Conservation (phyloP, 257 asterid genomes). For the Nicotiana tomentosiformis region DNA sequence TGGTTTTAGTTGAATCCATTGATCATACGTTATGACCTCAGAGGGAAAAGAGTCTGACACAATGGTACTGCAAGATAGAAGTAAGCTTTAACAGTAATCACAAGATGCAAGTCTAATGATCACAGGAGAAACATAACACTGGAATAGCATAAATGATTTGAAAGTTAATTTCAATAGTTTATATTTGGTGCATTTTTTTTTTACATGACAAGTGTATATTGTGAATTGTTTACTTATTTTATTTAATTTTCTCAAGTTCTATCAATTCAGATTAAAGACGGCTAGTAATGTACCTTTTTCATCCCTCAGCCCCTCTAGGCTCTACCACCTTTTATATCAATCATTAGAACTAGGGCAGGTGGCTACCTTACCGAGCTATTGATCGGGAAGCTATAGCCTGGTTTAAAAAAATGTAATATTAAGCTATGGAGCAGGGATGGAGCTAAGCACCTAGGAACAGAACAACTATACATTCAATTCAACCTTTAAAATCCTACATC, state of each 20-base stretch:
- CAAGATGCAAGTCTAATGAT: neutral
- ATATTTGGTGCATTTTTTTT: neutral
- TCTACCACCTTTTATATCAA: neutral
- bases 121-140: neutral
- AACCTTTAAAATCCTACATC: neutral
- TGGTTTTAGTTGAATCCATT: constrained; percentile 66
- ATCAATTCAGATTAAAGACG: neutral
- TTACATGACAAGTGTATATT: neutral
- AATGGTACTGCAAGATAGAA: constrained; percentile 45
- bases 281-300: neutral
- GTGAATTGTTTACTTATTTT: neutral
- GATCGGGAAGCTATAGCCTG: neutral
- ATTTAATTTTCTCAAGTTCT: neutral
- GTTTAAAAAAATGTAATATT: neutral
- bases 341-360: neutral
- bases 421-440: neutral
- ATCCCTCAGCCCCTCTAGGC: neutral
- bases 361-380: neutral
- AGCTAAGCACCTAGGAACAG: neutral
- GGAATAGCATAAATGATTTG: neutral
- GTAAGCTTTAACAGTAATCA: neutral
- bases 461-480: neutral
- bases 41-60: constrained; percentile 57
- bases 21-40: constrained; percentile 72
- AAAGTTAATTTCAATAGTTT: neutral